Conservation (phyloP, 257 asterid species). For the Rehmannia glutinosa region DNA sequence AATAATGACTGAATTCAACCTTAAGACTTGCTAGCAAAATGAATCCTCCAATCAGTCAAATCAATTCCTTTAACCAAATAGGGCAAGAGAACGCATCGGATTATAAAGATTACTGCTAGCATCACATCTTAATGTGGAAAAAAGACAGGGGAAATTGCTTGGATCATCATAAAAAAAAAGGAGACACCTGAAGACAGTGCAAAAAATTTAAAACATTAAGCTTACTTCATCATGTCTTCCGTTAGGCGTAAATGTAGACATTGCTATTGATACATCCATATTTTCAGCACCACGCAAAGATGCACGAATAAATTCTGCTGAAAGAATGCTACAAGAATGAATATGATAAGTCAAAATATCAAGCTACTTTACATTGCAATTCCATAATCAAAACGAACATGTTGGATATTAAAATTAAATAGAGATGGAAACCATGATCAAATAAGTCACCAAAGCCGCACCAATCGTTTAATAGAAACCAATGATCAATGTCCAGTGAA, state of each 20-base stretch:
- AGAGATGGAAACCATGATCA: neutral
- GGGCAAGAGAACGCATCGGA: neutral
- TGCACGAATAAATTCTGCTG: conserved; percentile 93
- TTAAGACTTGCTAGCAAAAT: neutral
- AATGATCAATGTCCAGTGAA: conserved; percentile 1
- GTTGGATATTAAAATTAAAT: neutral
- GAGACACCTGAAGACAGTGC: too few species aligned
- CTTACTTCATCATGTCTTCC: conserved; percentile 70
- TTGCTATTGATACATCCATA: conserved; percentile 39
- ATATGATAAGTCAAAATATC: conserved; percentile 62
- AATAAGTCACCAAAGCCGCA: conserved; percentile 1
- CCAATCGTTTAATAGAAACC: conserved; percentile 3
- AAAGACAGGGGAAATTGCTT: neutral
- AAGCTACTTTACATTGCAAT: conserved; percentile 18
- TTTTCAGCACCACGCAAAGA: conserved; percentile 65
- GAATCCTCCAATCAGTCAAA: conserved; percentile 6
- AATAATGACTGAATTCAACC: neutral
- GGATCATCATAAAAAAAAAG: neutral
- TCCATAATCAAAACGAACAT: conserved; percentile 5
- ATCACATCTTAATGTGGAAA: neutral
- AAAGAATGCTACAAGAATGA: conserved; percentile 97
- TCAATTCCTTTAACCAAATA: neutral
- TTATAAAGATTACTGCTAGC: neutral
- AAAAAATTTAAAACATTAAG: conserved; percentile 16
- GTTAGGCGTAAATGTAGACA: conserved; percentile 33